phyloP scores from a whole-genome alignment of 1,284 basidiomycete genomes.

The Cystobasidium sp. region DNA sequence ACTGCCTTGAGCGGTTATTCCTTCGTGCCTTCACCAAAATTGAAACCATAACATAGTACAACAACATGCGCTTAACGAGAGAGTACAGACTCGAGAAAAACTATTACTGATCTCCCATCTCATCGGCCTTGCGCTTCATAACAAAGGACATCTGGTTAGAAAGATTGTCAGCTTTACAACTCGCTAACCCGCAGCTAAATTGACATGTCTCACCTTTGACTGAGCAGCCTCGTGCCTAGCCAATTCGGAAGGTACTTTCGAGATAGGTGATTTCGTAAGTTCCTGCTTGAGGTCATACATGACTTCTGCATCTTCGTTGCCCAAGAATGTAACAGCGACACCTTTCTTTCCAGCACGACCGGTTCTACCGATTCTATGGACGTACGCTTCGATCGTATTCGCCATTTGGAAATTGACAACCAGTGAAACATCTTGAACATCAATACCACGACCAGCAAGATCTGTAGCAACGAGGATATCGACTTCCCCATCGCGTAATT shows the following conservation, averaged over 20 bases:
- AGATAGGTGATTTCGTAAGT: slow-evolving; percentile 88
- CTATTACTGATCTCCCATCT: slow-evolving; percentile 22
- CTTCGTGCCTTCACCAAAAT: too few relatives aligned
- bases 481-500: slow-evolving; percentile 79
- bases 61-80: not conserved
- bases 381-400: slow-evolving; percentile 91
- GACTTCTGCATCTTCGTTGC: slow-evolving; percentile 93
- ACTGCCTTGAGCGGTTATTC: too few relatives aligned
- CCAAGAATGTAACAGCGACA: slow-evolving; percentile 90
- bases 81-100: not conserved
- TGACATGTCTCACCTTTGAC: slow-evolving; percentile 68
- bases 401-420: slow-evolving; percentile 99
- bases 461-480: slow-evolving; percentile 94
- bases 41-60: not conserved
- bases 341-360: slow-evolving; percentile 96
- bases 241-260: slow-evolving; percentile 83
- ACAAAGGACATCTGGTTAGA: slow-evolving; percentile 27
- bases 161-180: not conserved
- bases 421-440: slow-evolving; percentile 92
- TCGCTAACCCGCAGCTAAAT: not conserved
- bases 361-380: slow-evolving; percentile 97
- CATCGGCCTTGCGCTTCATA: slow-evolving; percentile 43
- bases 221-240: slow-evolving; percentile 88
- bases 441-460: slow-evolving; percentile 96
- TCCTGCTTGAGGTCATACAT: slow-evolving; percentile 96